Conservation (phyloP, 441 rosid genomes). For the Brassica balearica region DNA sequence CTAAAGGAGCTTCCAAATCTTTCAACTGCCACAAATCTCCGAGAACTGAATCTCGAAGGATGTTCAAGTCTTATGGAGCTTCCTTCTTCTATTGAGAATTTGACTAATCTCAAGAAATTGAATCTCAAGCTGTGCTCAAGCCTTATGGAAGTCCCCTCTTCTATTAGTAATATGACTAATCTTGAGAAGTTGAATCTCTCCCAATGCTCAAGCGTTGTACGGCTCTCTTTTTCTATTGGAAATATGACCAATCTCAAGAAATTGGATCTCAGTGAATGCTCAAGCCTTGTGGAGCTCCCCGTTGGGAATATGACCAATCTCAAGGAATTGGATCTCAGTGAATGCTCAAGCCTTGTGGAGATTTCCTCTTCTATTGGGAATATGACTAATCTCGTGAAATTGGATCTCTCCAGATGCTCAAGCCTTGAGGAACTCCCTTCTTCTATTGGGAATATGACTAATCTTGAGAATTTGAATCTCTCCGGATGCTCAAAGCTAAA, state of each 20-base stretch:
- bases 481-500: not conserved
- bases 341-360: too few relatives aligned
- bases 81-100: not conserved
- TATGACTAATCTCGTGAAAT: too few relatives aligned
- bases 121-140: not conserved
- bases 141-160: not conserved
- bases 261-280: not conserved
- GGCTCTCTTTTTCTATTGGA: not conserved
- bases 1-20: slow-evolving; percentile 5
- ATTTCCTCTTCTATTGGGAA: too few relatives aligned
- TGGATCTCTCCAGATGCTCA: not conserved
- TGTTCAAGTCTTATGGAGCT: not conserved
- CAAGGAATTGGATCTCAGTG: too few relatives aligned
- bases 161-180: not conserved
- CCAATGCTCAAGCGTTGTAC: not conserved
- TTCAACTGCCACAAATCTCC: slow-evolving; percentile 1
- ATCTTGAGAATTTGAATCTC: not conserved
- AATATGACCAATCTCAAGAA: not conserved
- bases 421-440: not conserved
- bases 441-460: too few relatives aligned
- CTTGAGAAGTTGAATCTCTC: not conserved
- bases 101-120: not conserved
- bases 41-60: not conserved
- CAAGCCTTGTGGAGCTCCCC: not conserved
- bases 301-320: not conserved